These are phyloP conservation scores for Populus hybrid DNA, from an alignment of 441 rosid genomes.

Conservation along the genomic window DNA sequence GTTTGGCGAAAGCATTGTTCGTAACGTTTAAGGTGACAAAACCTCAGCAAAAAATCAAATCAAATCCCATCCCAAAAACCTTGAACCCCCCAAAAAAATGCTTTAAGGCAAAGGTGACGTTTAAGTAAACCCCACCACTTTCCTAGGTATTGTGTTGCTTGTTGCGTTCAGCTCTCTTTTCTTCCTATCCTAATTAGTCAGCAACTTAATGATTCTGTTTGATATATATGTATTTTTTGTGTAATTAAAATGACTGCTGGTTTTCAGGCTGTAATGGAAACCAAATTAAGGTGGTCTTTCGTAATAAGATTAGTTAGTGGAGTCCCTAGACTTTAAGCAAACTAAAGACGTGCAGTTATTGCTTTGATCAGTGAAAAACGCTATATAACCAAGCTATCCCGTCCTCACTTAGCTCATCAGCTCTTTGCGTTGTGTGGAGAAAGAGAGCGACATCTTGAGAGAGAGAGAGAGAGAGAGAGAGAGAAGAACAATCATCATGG, in stretches of 20 bases:
- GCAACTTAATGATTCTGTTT: background rate
- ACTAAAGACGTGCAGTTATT: conserved; percentile 24
- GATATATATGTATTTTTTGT: no score
- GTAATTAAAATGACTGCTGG: background rate
- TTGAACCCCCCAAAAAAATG: background rate
- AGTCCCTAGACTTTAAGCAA: conserved; percentile 47
- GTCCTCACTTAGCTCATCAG: conserved; percentile 21
- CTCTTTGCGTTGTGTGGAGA: conserved; percentile 3
- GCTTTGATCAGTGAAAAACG: conserved; percentile 5
- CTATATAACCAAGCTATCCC: conserved; percentile 32
- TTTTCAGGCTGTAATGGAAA: background rate
- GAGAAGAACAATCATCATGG: background rate
- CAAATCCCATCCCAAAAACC: background rate
- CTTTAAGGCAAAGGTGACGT: conserved; percentile 8
- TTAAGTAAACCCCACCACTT: conserved; percentile 18
- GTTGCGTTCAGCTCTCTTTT: background rate
- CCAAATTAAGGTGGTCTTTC: background rate
- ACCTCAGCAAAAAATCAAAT: background rate
- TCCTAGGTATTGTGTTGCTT: conserved; percentile 1
- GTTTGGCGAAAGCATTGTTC: background rate
- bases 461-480: background rate
- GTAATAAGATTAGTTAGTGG: conserved; percentile 40
- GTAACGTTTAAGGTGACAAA: background rate
- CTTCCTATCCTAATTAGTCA: background rate
- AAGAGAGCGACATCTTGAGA: background rate